phyloP scores from a whole-genome alignment of 768 basidiomycete genomes.

The Coprinopsis strossmayeri region DNA sequence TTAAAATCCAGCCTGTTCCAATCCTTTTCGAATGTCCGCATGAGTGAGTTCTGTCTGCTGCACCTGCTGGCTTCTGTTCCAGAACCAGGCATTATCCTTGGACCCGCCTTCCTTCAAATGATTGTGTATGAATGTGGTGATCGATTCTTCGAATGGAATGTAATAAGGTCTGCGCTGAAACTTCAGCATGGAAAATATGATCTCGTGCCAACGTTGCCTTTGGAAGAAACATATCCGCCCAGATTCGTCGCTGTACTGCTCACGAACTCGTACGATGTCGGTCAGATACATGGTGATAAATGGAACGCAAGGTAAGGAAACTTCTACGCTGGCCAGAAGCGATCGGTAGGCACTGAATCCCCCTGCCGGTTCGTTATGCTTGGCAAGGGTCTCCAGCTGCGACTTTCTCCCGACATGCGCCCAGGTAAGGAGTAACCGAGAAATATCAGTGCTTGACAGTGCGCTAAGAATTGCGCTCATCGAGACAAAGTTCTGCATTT shows the following conservation, averaged over 20 bases:
- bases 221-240: conserved; percentile 45
- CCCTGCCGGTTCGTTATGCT: conserved; percentile 52
- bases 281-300: conserved; percentile 59
- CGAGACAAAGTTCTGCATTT: conserved; percentile 59
- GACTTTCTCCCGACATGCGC: conserved; percentile 50
- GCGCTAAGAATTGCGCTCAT: conserved; percentile 63
- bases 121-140: conserved; percentile 39
- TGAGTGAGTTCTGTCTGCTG: conserved; percentile 52
- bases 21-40: conserved; percentile 60
- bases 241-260: conserved; percentile 39
- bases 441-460: conserved; percentile 52
- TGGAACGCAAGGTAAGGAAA: conserved; percentile 52
- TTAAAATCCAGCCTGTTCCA: conserved; percentile 63
- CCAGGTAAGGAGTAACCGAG: conserved; percentile 58
- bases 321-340: conserved; percentile 39
- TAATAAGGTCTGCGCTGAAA: conserved; percentile 49
- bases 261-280: conserved; percentile 50
- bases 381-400: conserved; percentile 43
- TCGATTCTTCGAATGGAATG: conserved; percentile 38
- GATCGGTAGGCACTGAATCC: conserved; percentile 51
- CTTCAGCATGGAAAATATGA: conserved; percentile 46
- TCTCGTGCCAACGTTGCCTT: conserved; percentile 51
- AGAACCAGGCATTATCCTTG: conserved; percentile 47
- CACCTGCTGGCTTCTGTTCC: conserved; percentile 53
- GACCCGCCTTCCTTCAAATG: conserved; percentile 34